A percentile compares a stretch with the other conserved stretches of the same genome.
These are phyloP conservation scores for Pittosporum tobira DNA, from an alignment of 129 eudicot species.

Conservation along the genomic window DNA sequence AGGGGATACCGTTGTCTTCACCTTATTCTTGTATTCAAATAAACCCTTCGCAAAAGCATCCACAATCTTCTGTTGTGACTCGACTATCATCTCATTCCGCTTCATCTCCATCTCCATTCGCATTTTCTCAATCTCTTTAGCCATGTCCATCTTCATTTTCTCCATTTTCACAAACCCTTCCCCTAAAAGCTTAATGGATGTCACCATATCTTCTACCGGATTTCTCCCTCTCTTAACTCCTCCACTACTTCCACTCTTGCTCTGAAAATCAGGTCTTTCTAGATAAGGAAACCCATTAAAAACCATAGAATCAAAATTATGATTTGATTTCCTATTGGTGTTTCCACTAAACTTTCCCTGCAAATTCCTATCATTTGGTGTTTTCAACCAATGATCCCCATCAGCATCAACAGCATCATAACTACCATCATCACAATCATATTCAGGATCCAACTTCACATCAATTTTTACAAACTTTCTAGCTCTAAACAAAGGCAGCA, in stretches of 20 bases:
- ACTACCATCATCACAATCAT: constrained; percentile 23
- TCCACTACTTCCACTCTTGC: constrained; percentile 5
- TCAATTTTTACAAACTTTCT: constrained; percentile 32
- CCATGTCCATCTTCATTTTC: constrained; percentile 75
- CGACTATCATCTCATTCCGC: constrained; percentile 47
- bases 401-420: constrained; percentile 16
- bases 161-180: constrained; percentile 79
- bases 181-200: constrained; percentile 47
- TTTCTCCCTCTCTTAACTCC: constrained; percentile 23
- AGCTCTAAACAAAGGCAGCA: constrained; percentile 20
- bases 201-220: constrained; percentile 38
- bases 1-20: neutral
- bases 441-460: constrained; percentile 1
- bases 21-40: constrained; percentile 23
- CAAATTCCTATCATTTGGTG: constrained; percentile 24
- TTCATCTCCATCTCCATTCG: constrained; percentile 76
- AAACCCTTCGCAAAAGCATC: constrained; percentile 58
- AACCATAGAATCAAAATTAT: constrained; percentile 13
- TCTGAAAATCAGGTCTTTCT: neutral
- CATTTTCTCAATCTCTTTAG: constrained; percentile 49
- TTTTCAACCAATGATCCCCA: constrained; percentile 34
- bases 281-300: constrained; percentile 6
- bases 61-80: constrained; percentile 57
- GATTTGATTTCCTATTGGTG: constrained; percentile 22
- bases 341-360: constrained; percentile 20